phyloP scores from a whole-genome alignment of 2,329 filamentous ascomycete species.

The Trematosphaeria pertusa region DNA sequence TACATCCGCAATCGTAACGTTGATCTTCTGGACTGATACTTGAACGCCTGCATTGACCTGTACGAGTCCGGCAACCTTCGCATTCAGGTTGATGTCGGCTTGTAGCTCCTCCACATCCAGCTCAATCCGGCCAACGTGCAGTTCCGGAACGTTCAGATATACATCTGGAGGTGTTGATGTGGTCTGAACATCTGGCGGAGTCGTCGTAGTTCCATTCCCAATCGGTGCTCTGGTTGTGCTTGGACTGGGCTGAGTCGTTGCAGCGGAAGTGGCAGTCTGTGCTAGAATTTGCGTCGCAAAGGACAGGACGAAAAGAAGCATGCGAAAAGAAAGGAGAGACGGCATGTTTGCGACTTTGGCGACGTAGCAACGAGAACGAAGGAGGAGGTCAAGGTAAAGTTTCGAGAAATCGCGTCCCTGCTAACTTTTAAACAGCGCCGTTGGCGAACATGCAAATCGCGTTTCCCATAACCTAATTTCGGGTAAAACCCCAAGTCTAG shows the following conservation, averaged over 20 bases:
- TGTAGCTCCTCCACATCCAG: constrained; percentile 65
- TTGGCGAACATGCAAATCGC: constrained; percentile 22
- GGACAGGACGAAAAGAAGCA: constrained; percentile 39
- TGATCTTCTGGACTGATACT: constrained; percentile 59
- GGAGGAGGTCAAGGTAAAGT: constrained; percentile 22
- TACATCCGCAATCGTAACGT: constrained; percentile 68
- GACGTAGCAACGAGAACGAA: constrained; percentile 22
- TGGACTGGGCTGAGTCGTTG: constrained; percentile 37
- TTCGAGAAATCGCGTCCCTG: constrained; percentile 18
- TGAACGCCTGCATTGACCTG: constrained; percentile 58
- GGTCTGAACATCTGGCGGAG: constrained; percentile 28
- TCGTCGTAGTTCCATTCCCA: constrained; percentile 32
- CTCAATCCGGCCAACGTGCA: constrained; percentile 66
- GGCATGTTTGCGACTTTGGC: constrained; percentile 37
- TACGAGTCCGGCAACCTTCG: constrained; percentile 66
- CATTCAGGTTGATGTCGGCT: constrained; percentile 67
- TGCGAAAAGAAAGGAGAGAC: constrained; percentile 40
- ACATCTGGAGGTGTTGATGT: constrained; percentile 61
- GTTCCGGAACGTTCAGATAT: constrained; percentile 63
- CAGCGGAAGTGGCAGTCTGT: constrained; percentile 33
- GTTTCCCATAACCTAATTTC: constrained; percentile 40
- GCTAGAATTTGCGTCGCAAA: constrained; percentile 36
- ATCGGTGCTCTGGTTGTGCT: constrained; percentile 26
- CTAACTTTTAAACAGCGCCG: constrained; percentile 23
- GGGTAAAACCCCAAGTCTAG: constrained; percentile 40